phyloP scores from a whole-genome alignment of 176 grass and related monocot species.

The Raddia guianensis region DNA sequence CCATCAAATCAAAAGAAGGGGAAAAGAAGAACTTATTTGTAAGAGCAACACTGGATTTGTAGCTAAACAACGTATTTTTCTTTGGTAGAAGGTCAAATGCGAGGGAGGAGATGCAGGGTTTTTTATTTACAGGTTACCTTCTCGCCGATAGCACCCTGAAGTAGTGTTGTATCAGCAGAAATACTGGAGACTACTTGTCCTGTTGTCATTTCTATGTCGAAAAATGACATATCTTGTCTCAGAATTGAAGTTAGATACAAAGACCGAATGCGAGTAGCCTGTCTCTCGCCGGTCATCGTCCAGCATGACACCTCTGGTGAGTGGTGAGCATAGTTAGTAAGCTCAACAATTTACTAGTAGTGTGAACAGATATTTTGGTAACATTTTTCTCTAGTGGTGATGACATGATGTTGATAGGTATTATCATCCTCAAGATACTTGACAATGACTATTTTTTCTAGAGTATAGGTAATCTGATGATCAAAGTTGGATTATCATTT shows the following conservation, averaged over 20 bases:
- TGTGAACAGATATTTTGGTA: conserved; percentile 3
- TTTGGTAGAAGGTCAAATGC: conserved; percentile 15
- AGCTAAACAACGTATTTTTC: conserved; percentile 31
- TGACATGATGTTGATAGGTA: neutral
- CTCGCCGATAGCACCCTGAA: conserved; percentile 75
- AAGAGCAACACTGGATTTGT: neutral
- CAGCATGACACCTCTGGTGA: conserved; percentile 69
- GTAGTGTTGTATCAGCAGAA: conserved; percentile 49
- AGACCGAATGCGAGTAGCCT: conserved; percentile 57
- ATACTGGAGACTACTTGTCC: conserved; percentile 57
- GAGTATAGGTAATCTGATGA: conserved; percentile 3
- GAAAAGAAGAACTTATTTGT: neutral
- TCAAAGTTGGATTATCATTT: neutral
- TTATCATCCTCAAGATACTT: neutral
- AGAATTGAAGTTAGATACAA: conserved; percentile 61
- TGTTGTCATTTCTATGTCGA: conserved; percentile 64
- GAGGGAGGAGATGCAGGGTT: conserved; percentile 14
- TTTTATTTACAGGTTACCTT: conserved; percentile 48
- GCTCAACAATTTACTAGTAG: neutral
- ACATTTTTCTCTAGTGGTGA: neutral
- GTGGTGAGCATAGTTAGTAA: conserved; percentile 31
- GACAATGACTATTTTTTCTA: neutral
- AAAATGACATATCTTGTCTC: conserved; percentile 69
- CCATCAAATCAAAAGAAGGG: neutral
- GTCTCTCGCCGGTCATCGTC: conserved; percentile 66